A percentile compares a stretch with the other conserved stretches of the same genome.
phyloP scores from a whole-genome alignment of 2,329 filamentous ascomycete species.

The Ophiostoma piceae region DNA sequence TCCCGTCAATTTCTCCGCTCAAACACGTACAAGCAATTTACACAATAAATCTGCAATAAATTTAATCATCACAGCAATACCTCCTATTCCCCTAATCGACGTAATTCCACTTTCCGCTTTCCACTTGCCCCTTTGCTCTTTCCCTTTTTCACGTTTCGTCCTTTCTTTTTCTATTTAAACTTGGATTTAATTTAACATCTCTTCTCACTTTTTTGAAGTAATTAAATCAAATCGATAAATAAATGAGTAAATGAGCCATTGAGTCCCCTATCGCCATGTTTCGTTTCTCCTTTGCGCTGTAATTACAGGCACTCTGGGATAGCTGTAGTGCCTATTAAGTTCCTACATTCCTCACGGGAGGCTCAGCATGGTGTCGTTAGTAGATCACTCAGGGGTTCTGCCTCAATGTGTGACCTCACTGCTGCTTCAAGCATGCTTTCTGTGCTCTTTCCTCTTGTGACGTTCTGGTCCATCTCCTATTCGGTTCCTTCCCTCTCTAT shows the following conservation, averaged over 20 bases:
- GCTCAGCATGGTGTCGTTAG: neutral
- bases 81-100: neutral
- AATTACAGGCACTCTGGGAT: neutral
- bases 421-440: neutral
- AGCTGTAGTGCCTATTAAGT: neutral
- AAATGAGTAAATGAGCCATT: neutral
- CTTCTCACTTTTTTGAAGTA: neutral
- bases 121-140: conserved; percentile 7
- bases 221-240: neutral
- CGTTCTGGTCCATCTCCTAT: neutral
- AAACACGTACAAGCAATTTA: neutral
- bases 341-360: neutral
- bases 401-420: neutral
- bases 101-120: neutral
- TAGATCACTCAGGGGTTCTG: neutral
- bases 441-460: too few relatives aligned
- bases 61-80: neutral
- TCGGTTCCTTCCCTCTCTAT: neutral
- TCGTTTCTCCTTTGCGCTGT: neutral
- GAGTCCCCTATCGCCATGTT: neutral
- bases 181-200: neutral
- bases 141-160: conserved; percentile 1
- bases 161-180: conserved; percentile 14
- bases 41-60: neutral
- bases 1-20: neutral